Evolutionary conservation across 208 protist species (phyloP), one percentile per base, ranked within the genome.

Genomic region (Leishmania major): DNA sequence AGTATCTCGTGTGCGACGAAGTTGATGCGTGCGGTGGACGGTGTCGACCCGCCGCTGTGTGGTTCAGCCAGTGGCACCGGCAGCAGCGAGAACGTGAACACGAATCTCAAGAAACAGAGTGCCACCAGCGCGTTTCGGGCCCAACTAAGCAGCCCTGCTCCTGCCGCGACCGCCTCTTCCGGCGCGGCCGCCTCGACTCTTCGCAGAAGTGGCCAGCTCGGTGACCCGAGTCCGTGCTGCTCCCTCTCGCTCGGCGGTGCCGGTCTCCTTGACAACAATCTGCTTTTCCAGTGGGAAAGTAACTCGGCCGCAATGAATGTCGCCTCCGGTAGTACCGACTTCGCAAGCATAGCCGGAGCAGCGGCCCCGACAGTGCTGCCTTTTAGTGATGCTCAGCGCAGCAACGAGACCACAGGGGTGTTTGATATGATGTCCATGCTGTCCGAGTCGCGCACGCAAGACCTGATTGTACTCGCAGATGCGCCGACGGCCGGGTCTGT

Each of bases 221-320:
- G 35, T 19, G 73, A 77, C 35, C 15, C 51, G 19, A 43, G 31
- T 6, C 73, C 47, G 17, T 28, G 31, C 75, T 78, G 31, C 75
- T 78, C 77, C 37, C 67, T 77, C 49, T 67, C 60, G 8, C 13
- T 79, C 4, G 79, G 81, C 28, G 73, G 62, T 22, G 37, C 57
- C 7, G 77, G n/a, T 31, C 57, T 84, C 40, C 51, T 81, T 40
- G 77, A 78, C 31, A 71, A 85, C 43, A 60, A 78, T 15, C 4
- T 85, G n/a, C 71, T 81, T n/a, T 85, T 81, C 31, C 49, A 74
- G 71, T 81, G 81, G 77, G 71, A 85, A n/a, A 57, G 76, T 13
- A 55, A 51, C 28, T 43, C 81, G 37, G 60, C 57, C 8, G 35
- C 6, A 31, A 55, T 45, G 47, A 59, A 53, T 15, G 49, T 6